Percentiles rank a stretch among this genome's conserved stretches.
Conservation (phyloP, 371 early-diverging fungal species). For the Haplosporangium sp. region DNA sequence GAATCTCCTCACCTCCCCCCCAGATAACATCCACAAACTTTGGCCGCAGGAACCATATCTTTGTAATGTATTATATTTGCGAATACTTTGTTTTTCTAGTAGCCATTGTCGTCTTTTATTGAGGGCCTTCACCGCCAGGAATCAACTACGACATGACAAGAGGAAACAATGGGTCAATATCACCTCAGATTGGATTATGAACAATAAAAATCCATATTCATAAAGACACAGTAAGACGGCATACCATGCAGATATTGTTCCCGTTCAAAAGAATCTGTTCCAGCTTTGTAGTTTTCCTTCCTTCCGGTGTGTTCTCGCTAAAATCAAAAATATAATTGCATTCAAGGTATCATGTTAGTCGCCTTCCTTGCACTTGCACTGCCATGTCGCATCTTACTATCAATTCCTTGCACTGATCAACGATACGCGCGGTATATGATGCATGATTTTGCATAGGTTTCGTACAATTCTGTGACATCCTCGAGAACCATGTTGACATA, state of each 20-base stretch:
- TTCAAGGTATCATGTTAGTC: background rate
- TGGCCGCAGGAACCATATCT: too few relatives aligned
- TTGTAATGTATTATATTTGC: too few relatives aligned
- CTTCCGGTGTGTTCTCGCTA: constrained; percentile 84
- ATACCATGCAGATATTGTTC: constrained; percentile 95
- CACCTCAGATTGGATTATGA: too few relatives aligned
- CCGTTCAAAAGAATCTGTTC: constrained; percentile 95
- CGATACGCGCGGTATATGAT: background rate
- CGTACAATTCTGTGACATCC: constrained; percentile 95
- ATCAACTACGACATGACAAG: constrained; percentile 34
- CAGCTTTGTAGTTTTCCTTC: constrained; percentile 78
- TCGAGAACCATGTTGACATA: constrained; percentile 98
- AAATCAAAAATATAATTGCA: background rate
- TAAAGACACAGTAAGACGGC: background rate
- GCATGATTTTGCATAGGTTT: background rate
- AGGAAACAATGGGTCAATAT: background rate
- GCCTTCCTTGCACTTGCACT: background rate
- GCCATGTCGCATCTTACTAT: background rate
- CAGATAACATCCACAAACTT: too few relatives aligned
- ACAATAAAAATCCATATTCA: constrained; percentile 51
- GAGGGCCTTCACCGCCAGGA: constrained; percentile 54
- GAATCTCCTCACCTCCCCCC: too few relatives aligned
- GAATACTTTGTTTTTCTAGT: constrained; percentile 2
- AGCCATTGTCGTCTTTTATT: constrained; percentile 10
- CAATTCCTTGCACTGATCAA: background rate